Percentiles rank a stretch among this genome's conserved stretches.
Conservation (phyloP, 495 filamentous ascomycete genomes). For the Ascodesmis nigricans region DNA sequence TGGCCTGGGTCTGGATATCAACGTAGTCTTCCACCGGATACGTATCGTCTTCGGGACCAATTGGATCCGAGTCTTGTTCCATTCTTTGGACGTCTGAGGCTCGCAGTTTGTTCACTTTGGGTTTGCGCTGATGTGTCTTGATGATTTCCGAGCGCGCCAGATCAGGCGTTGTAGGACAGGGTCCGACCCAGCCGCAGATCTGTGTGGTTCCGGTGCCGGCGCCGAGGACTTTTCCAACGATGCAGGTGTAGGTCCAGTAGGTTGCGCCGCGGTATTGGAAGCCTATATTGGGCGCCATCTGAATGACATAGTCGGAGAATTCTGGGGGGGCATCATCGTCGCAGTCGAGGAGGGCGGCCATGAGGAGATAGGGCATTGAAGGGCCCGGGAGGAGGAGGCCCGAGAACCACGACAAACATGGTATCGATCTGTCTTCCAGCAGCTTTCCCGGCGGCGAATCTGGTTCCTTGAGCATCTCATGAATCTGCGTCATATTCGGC, state of each 20-base stretch:
- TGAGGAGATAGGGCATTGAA: constrained; percentile 46
- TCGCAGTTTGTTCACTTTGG: constrained; percentile 26
- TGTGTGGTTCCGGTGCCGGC: constrained; percentile 47
- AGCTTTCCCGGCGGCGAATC: constrained; percentile 27
- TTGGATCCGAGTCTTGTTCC: constrained; percentile 38
- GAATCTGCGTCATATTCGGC: constrained; percentile 43
- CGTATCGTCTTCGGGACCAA: constrained; percentile 32
- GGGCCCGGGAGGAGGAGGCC: constrained; percentile 45
- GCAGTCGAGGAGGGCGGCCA: constrained; percentile 51
- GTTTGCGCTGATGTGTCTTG: constrained; percentile 31
- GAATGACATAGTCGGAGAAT: constrained; percentile 37
- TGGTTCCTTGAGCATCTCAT: constrained; percentile 35
- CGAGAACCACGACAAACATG: constrained; percentile 51
- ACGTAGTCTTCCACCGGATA: constrained; percentile 43
- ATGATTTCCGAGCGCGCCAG: constrained; percentile 40
- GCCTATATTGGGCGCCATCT: constrained; percentile 39
- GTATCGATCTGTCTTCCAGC: constrained; percentile 37
- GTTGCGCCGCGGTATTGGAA: constrained; percentile 51
- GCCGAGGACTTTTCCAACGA: constrained; percentile 53
- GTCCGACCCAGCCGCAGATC: constrained; percentile 48
- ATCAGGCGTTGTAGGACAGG: constrained; percentile 38
- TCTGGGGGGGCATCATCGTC: constrained; percentile 39
- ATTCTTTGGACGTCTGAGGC: constrained; percentile 36
- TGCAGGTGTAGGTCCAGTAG: constrained; percentile 46
- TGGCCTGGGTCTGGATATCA: constrained; percentile 23